Evolutionary conservation across 2,329 filamentous ascomycete species (phyloP), one percentile per base, ranked within the genome.

Genomic region (Penicillium thymicola): DNA sequence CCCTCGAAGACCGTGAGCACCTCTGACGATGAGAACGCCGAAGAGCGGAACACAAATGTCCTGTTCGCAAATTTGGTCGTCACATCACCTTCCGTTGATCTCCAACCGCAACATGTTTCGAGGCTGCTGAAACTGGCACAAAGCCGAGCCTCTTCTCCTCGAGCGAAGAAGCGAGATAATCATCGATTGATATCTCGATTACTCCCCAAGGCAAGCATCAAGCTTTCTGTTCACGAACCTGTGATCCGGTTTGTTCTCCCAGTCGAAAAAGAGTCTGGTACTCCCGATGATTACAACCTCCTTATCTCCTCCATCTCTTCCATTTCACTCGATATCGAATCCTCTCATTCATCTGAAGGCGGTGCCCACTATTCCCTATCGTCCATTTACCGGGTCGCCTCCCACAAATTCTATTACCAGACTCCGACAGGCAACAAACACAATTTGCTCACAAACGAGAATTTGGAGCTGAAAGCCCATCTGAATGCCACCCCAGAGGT

Each of bases 271-370:
- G 71, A 76, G 46, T 73, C 78, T 5, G 70, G 76, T 51, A 74
- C 74, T 40, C 83, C 86, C 0, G 90, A 92, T 59, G 92, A 97
- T 63, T 97, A 94, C 64, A 94, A 99, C 69, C 82, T 99, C 30
- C 89, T 99, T 43, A 96, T 99, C 46, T 96, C 91, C 1, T 94
- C 92, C 2, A 90, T 96, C 11, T 97, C 95, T 0, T 96, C 93
- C 0, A 85, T 97, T 37, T 96, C 93, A 0, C 78, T 97, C 23
- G 94, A 99, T 67, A 82, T 96, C 46, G 94, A 99, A 69, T 96
- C 94, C 0, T 96, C 92, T n/a, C 94, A 99, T 75, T 94, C 91
- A 3, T 81, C 88, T 0, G 85, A 90, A 36, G 89, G 89, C 55
- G 89, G 95, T 34, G 78, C 92, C 4, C 89, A 97, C 69, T 99